phyloP scores from a whole-genome alignment of 1,284 basidiomycete genomes.

The Jaminaea rosea region DNA sequence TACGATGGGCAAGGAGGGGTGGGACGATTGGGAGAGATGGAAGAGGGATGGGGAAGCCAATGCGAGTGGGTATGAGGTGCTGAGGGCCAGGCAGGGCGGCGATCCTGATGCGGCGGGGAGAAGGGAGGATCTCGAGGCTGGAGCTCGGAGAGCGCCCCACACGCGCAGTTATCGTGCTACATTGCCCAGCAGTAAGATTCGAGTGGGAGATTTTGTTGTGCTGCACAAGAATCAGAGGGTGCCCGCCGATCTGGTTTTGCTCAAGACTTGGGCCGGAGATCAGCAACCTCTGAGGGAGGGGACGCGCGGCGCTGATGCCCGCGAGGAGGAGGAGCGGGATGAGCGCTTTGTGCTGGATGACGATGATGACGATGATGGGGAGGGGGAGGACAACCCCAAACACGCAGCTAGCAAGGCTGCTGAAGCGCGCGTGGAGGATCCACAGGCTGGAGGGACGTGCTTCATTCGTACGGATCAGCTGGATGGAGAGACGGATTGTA shows the following conservation, averaged over 20 bases:
- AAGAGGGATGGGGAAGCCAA: conserved; percentile 88
- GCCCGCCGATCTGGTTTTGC: conserved; percentile 83
- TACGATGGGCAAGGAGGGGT: conserved; percentile 97
- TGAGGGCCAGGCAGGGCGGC: conserved; percentile 42
- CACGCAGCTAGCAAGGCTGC: not conserved
- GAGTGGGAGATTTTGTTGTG: conserved; percentile 81
- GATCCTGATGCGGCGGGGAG: not conserved
- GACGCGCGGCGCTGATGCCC: not conserved
- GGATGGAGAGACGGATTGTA: conserved; percentile 99
- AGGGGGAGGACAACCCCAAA: not conserved
- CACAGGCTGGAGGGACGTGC: conserved; percentile 88
- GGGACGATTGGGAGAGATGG: conserved; percentile 91
- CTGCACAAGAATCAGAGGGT: conserved; percentile 96
- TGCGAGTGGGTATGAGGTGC: conserved; percentile 76
- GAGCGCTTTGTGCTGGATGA: conserved; percentile 25
- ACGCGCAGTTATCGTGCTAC: conserved; percentile 7
- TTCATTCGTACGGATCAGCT: conserved; percentile 97
- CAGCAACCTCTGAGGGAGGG: conserved; percentile 1
- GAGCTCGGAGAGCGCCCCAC: too few species aligned
- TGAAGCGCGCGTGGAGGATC: conserved; percentile 52
- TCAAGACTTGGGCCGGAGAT: conserved; percentile 59
- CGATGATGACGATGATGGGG: conserved; percentile 18
- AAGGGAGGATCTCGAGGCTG: not conserved
- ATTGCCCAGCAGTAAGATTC: conserved; percentile 70
- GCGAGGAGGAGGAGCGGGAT: too few species aligned